These are phyloP conservation scores for Daldinia bambusicola DNA, from an alignment of 495 filamentous ascomycete genomes.

Conservation along the genomic window DNA sequence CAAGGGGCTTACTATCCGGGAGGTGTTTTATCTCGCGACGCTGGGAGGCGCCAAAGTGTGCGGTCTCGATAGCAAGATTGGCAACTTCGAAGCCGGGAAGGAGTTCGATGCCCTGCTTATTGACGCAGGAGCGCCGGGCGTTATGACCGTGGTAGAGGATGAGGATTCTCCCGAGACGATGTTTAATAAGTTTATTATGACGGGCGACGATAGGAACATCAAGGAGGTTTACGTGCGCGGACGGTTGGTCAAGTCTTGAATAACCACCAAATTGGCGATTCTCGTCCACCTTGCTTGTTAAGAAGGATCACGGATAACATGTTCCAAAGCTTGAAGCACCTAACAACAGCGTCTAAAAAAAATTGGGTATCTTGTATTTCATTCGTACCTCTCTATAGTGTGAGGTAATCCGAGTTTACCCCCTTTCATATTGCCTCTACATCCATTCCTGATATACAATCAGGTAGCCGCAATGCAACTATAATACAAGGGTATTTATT, in stretches of 20 bases:
- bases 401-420: background rate
- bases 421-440: background rate
- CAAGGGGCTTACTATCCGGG: slow-evolving; percentile 59
- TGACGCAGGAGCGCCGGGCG: slow-evolving; percentile 54
- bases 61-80: slow-evolving; percentile 64
- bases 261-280: background rate
- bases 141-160: slow-evolving; percentile 65
- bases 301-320: background rate
- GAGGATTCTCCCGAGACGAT: slow-evolving; percentile 58
- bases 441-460: background rate
- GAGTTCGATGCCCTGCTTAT: slow-evolving; percentile 73
- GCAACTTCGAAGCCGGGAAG: slow-evolving; percentile 68
- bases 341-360: background rate
- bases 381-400: background rate
- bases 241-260: slow-evolving; percentile 54
- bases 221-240: slow-evolving; percentile 67
- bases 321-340: background rate
- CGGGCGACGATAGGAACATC: slow-evolving; percentile 73
- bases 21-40: slow-evolving; percentile 71
- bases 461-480: background rate
- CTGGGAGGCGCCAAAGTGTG: slow-evolving; percentile 70
- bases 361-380: background rate
- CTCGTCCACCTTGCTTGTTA: background rate
- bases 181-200: slow-evolving; percentile 75
- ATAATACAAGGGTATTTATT: background rate